Conservation (phyloP, 2,329 filamentous ascomycete species). For the Podosphaera xanthii region DNA sequence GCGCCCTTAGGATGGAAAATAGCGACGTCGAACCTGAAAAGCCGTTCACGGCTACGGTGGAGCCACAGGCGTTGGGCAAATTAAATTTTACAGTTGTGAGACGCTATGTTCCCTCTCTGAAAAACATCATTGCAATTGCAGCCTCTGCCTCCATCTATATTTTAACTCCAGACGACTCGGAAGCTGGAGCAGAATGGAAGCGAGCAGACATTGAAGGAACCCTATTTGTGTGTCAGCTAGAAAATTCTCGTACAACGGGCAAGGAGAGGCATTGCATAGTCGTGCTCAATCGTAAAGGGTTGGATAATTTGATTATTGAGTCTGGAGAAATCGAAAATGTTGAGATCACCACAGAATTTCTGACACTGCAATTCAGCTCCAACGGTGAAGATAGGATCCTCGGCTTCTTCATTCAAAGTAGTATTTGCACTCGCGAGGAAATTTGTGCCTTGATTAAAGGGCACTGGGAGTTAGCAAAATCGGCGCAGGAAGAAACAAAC, state of each 20-base stretch:
- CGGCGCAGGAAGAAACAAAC: neutral
- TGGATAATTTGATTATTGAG: conserved; percentile 48
- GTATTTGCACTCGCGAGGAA: conserved; percentile 20
- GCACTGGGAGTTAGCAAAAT: conserved; percentile 13
- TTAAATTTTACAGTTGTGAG: conserved; percentile 71
- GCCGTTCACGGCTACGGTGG: too few relatives aligned
- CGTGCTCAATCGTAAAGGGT: conserved; percentile 46
- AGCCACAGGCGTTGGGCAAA: conserved; percentile 16
- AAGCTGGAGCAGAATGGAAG: conserved; percentile 45
- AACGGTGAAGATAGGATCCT: conserved; percentile 17
- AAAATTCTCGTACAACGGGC: conserved; percentile 17
- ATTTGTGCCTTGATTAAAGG: conserved; percentile 12
- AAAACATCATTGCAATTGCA: conserved; percentile 53
- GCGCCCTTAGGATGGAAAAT: too few relatives aligned
- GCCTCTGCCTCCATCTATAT: conserved; percentile 73
- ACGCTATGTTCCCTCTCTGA: conserved; percentile 56
- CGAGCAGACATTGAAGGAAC: conserved; percentile 71
- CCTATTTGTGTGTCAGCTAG: conserved; percentile 60
- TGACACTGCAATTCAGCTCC: conserved; percentile 20
- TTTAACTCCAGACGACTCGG: conserved; percentile 30
- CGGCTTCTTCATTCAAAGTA: conserved; percentile 32
- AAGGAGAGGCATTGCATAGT: conserved; percentile 33
- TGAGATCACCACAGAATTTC: conserved; percentile 34
- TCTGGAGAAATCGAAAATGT: conserved; percentile 37
- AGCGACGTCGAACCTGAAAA: too few relatives aligned